Evolutionary conservation across 2,329 filamentous ascomycete species (phyloP).

Genomic region (Cordyceps sp.): DNA sequence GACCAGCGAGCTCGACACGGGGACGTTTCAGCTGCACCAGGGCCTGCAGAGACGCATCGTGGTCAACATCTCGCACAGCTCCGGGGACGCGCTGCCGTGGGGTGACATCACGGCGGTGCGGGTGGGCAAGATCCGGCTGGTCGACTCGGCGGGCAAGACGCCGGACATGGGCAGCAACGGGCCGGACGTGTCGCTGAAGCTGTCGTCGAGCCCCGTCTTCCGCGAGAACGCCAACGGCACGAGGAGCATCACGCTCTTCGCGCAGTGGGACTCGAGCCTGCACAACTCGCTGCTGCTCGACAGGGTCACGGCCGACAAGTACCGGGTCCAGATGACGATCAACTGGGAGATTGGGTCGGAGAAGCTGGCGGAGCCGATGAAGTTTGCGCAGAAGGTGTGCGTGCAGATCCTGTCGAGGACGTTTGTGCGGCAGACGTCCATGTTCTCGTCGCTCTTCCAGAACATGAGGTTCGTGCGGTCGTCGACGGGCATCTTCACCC

Average conservation of each 20-base stretch:
- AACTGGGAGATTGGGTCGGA: constrained; percentile 74
- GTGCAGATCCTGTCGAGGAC: constrained; percentile 72
- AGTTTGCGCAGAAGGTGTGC: constrained; percentile 64
- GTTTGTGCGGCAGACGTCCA: constrained; percentile 71
- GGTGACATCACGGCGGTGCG: constrained; percentile 62
- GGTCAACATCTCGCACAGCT: constrained; percentile 80
- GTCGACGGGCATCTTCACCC: constrained; percentile 69
- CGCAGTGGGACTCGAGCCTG: constrained; percentile 91
- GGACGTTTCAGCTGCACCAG: constrained; percentile 89
- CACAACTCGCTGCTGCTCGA: constrained; percentile 90
- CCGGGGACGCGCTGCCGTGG: constrained; percentile 78
- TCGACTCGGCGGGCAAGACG: constrained; percentile 73
- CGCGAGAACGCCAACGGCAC: constrained; percentile 83
- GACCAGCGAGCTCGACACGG: constrained; percentile 65
- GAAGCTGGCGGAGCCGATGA: constrained; percentile 75
- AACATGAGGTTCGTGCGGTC: constrained; percentile 75
- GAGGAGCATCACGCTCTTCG: constrained; percentile 68
- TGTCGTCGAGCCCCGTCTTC: constrained; percentile 62
- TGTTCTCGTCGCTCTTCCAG: constrained; percentile 79
- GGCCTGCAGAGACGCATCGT: constrained; percentile 79
- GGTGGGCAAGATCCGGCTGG: constrained; percentile 64
- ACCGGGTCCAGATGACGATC: constrained; percentile 74
- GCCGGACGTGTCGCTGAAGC: constrained; percentile 59
- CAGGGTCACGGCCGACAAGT: constrained; percentile 80
- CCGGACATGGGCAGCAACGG: constrained; percentile 60